phyloP scores from a whole-genome alignment of 164 flowering plant genomes.

The Annona cherimola region DNA sequence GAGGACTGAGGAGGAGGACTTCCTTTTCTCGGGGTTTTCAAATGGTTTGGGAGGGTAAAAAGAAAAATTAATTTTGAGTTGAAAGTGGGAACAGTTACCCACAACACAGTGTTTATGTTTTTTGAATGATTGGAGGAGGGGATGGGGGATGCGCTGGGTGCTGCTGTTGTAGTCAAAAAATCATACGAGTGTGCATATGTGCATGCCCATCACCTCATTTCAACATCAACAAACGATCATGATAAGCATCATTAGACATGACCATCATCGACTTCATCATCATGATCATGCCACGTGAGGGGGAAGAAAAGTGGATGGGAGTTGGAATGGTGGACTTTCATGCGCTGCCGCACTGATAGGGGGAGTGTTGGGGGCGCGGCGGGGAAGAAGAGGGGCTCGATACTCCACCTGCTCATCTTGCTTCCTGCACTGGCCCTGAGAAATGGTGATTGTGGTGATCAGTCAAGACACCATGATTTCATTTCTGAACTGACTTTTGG shows the following conservation, averaged over 20 bases:
- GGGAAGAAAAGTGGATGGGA: neutral
- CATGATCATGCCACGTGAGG: neutral
- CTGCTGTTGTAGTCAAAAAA: neutral
- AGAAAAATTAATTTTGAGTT: conserved; percentile 10
- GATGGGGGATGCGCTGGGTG: neutral
- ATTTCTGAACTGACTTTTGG: no score
- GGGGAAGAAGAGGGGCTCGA: neutral
- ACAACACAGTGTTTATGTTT: neutral
- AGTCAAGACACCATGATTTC: no score
- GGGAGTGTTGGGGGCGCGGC: neutral
- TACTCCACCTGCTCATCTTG: neutral
- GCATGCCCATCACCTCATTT: neutral
- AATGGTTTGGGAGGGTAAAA: conserved; percentile 35
- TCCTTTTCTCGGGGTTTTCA: conserved; percentile 31
- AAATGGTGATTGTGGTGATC: no score
- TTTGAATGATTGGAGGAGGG: conserved; percentile 14
- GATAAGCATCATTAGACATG: neutral
- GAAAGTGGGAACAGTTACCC: conserved; percentile 9
- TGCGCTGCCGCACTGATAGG: neutral
- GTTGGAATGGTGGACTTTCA: conserved; percentile 2
- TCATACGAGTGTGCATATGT: neutral
- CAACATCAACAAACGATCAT: neutral
- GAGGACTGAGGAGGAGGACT: neutral
- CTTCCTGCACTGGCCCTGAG: neutral
- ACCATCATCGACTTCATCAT: conserved; percentile 3